Conservation (phyloP, 768 basidiomycete genomes). For the Clathrus columnatus region DNA sequence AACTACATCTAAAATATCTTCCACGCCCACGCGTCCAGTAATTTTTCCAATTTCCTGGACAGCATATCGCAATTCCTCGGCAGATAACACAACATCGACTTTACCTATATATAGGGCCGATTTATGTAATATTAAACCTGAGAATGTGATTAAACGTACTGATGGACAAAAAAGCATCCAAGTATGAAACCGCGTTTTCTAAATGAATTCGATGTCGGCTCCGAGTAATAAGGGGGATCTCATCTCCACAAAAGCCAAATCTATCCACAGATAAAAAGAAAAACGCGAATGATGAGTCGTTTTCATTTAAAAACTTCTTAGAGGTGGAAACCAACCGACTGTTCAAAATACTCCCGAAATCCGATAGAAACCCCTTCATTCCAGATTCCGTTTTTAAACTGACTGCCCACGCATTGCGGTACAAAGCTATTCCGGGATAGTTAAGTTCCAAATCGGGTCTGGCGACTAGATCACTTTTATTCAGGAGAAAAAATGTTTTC, state of each 20-base stretch:
- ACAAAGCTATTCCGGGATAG: background rate
- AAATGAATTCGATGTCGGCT: constrained; percentile 74
- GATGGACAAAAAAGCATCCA: constrained; percentile 51
- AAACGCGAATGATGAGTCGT: constrained; percentile 1
- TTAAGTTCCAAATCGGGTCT: background rate
- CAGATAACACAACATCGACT: constrained; percentile 71
- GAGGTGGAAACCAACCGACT: constrained; percentile 31
- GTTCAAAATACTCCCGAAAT: constrained; percentile 44
- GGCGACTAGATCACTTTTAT: constrained; percentile 60
- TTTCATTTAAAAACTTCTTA: background rate
- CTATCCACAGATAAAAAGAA: constrained; percentile 13
- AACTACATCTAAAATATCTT: constrained; percentile 75
- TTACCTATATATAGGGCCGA: too few species aligned
- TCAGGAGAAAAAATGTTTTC: constrained; percentile 63
- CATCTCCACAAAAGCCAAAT: constrained; percentile 18
- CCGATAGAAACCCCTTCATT: constrained; percentile 47
- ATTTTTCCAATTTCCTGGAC: constrained; percentile 76
- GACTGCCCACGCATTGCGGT: constrained; percentile 39
- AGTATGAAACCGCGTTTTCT: constrained; percentile 49
- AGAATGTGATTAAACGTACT: constrained; percentile 22
- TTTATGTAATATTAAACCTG: too few species aligned
- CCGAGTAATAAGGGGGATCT: constrained; percentile 65
- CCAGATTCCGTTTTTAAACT: constrained; percentile 58
- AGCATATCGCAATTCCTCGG: constrained; percentile 84
- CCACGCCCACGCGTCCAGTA: constrained; percentile 71